Evolutionary conservation across 305 asterid genomes (phyloP), one percentile per base, ranked within the genome.

Genomic region (Fraxinus dipetala): DNA sequence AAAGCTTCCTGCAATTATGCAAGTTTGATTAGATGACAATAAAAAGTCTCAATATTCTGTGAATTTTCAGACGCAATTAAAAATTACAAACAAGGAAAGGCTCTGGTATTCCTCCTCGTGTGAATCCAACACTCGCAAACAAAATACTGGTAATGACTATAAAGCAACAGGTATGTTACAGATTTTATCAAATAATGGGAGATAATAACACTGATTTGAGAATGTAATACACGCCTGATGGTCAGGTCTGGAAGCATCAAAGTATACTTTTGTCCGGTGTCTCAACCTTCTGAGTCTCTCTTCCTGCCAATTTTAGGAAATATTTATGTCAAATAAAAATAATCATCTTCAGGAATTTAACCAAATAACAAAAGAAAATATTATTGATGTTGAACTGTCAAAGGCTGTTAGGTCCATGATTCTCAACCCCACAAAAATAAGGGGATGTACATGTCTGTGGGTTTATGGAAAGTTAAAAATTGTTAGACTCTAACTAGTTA

Each of bases 271-370:
- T 79, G 90, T 92, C 59, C 98, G 89, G 82, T 87, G 88, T 78
- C 88, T 90, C 85, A 93, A 87, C 84, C 96, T 89, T 86, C 86
- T 87, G 72, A 91, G 87, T 89, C 95, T 92, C 85, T 90, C 93
- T 81, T 89, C 92, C 97, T 92, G 87, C 72, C 43, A 75, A 86
- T 65, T 85, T 28, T 11, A 85, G 70, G 43, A 45, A 54, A 82
- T 30, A 13, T 8, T 67, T 69, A 35, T 16, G 22, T 69, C 75
- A 69, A 72, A 82, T n/a, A 20, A 9, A 67, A 34, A 63, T 56
- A 45, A 76, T 70, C 59, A 69, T 77, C 28, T 43, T 18, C 61
- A 59, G 31, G 10, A 7, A 7, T 38, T 34, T 56, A 84, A 72
- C 67, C n/a, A 43, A 79, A 24, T n/a, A 67, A 51, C 24, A 76